Evolutionary conservation across 371 early-diverging fungal species (phyloP).

Genomic region (Mortierella sp.): DNA sequence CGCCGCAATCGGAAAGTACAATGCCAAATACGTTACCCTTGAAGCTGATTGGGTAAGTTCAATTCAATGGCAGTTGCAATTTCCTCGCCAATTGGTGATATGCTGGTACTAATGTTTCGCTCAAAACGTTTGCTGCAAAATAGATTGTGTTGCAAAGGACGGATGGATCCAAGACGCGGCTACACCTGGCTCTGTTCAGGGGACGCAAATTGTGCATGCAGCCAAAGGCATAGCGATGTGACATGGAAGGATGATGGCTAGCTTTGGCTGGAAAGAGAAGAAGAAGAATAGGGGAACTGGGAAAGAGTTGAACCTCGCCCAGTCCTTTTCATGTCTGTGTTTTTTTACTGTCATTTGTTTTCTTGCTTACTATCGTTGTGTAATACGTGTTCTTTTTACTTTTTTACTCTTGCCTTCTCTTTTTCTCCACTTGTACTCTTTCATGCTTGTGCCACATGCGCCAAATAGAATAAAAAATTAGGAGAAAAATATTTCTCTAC

Average conservation of each 20-base stretch:
- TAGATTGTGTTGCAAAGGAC: constrained; percentile 54
- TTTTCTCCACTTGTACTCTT: background rate
- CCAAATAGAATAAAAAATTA: background rate
- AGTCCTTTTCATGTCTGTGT: background rate
- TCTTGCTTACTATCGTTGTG: background rate
- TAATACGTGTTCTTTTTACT: background rate
- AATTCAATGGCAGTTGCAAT: background rate
- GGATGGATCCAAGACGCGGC: constrained; percentile 52
- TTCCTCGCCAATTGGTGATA: background rate
- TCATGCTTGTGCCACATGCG: background rate
- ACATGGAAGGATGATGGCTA: background rate
- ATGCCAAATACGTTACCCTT: constrained; percentile 46
- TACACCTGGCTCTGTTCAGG: constrained; percentile 43
- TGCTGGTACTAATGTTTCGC: background rate
- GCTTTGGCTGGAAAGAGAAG: background rate
- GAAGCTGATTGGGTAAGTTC: constrained; percentile 42
- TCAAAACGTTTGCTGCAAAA: background rate
- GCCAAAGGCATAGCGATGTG: constrained; percentile 33
- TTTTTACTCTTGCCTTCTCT: background rate
- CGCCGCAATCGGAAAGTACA: constrained; percentile 50
- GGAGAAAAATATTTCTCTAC: no score
- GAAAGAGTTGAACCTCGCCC: no score
- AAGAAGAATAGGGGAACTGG: background rate
- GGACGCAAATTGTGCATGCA: constrained; percentile 53
- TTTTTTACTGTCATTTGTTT: background rate